Evolutionary conservation across 345 rosid genomes (phyloP).

Genomic region (Arabis hirsuta): DNA sequence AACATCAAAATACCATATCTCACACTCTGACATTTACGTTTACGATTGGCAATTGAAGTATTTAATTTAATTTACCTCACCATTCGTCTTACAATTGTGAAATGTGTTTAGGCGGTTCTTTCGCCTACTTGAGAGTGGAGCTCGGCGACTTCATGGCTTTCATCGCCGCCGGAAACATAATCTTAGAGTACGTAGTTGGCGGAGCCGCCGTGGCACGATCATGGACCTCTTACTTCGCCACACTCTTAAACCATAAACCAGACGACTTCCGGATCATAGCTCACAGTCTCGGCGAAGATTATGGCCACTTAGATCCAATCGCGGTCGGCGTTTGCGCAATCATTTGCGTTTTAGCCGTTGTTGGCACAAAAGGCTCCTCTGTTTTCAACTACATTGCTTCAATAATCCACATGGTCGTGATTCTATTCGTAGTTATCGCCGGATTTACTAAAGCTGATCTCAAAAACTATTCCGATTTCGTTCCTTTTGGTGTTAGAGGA

Average conservation of each 20-base stretch:
- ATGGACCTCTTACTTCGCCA: slow-evolving; percentile 90
- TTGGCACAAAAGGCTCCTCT: slow-evolving; percentile 82
- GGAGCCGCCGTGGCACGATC: slow-evolving; percentile 84
- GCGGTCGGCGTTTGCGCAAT: slow-evolving; percentile 53
- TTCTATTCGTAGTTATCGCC: slow-evolving; percentile 68
- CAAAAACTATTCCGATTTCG: slow-evolving; percentile 56
- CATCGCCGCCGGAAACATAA: slow-evolving; percentile 87
- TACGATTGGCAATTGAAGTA: too few relatives aligned
- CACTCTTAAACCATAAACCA: slow-evolving; percentile 73
- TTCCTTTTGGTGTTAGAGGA: slow-evolving; percentile 62
- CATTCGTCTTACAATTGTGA: not conserved
- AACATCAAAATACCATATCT: not conserved
- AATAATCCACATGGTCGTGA: slow-evolving; percentile 64
- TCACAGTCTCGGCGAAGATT: slow-evolving; percentile 53
- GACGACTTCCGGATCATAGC: slow-evolving; percentile 65
- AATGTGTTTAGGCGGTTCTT: slow-evolving; percentile 68
- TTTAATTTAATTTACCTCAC: not conserved
- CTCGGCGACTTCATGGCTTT: slow-evolving; percentile 91
- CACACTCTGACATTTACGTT: too few relatives aligned
- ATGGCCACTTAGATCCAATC: slow-evolving; percentile 73
- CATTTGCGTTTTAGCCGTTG: slow-evolving; percentile 61
- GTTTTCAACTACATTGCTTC: slow-evolving; percentile 75
- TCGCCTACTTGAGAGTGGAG: slow-evolving; percentile 87
- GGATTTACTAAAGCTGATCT: slow-evolving; percentile 64
- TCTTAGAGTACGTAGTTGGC: slow-evolving; percentile 67